These are phyloP conservation scores for Phytophthora niederhauseri DNA, from an alignment of 352 stramenopile genomes.

Conservation along the genomic window DNA sequence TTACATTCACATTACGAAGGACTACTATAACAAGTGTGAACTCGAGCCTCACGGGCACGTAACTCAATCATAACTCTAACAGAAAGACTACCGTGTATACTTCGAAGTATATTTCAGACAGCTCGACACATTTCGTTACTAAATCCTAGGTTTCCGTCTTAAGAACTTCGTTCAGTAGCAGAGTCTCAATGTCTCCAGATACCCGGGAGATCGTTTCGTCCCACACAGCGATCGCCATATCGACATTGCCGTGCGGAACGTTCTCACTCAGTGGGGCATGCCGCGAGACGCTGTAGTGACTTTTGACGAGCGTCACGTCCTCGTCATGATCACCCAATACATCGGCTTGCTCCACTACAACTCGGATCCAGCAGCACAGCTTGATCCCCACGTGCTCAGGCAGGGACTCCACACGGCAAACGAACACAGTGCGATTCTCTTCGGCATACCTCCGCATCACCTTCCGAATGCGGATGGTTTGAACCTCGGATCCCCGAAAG, in stretches of 20 bases:
- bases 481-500: not conserved
- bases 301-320: conserved; percentile 9
- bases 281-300: conserved; percentile 14
- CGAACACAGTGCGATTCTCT: conserved; percentile 12
- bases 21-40: too few relatives aligned
- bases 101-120: too few relatives aligned
- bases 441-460: conserved; percentile 25
- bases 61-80: too few relatives aligned
- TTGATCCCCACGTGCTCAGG: not conserved
- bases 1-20: too few relatives aligned
- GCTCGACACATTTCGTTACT: too few relatives aligned
- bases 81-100: too few relatives aligned
- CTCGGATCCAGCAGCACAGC: not conserved
- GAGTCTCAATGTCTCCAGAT: conserved; percentile 16
- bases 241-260: not conserved
- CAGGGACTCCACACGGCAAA: conserved; percentile 12
- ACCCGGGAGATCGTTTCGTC: conserved; percentile 21
- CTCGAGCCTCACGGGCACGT: too few relatives aligned
- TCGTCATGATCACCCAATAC: not conserved
- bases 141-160: not conserved
- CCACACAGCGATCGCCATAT: conserved; percentile 24
- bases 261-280: not conserved
- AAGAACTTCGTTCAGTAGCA: conserved; percentile 19
- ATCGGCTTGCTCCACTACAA: conserved; percentile 13
- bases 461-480: conserved; percentile 10